Evolutionary conservation across 2,329 filamentous ascomycete species (phyloP), one percentile per base, ranked within the genome.

Genomic region (Pestalotiopsis sp.): DNA sequence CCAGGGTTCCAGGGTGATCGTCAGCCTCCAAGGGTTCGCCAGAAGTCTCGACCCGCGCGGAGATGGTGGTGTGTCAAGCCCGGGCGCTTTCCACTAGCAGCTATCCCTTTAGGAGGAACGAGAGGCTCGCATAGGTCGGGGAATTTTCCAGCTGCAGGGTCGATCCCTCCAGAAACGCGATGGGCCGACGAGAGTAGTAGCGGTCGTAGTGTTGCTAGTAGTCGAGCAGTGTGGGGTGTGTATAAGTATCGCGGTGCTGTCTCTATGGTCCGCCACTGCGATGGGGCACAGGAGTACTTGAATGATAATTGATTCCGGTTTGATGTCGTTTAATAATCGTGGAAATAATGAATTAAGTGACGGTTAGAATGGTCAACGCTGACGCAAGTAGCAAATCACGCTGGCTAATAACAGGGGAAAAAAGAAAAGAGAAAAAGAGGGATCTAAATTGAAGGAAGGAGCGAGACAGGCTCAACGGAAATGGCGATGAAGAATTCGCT

Each of bases 1-100:
- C 74, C 72, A 64, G 67, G 72, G 73, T 71, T 73, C 59, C 66
- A 65, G 70, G 71, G 70, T 71, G 66, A 68, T 73, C 66, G 59
- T 69, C 64, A 65, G 67, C 49, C 60, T 65, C 62, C 62, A 72
- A 52, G 70, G 69, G 72, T 70, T 67, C 57, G 52, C 38, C 49
- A 57, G 31, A 36, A 66, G 38, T 66, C 45, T 59, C 52, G 65
- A 73, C 72, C 68, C 67, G 72, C n/a, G 59, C 66, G 74, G 70
- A 71, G 72, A 74, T 74, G 75, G 75, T 72, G 73, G 75, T 72
- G 73, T 75, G 75, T 73, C 71, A 74, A 72, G 72, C 73, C 71
- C 71, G 73, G 72, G 52, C 73, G 62, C 68, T 69, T 69, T 73
- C 72, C 75, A 76, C 72, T 71, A 76, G 64, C 59, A 62, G 45